These are phyloP conservation scores for Plasmodium malariae DNA, from an alignment of 169 alveolate species.

Conservation along the genomic window DNA sequence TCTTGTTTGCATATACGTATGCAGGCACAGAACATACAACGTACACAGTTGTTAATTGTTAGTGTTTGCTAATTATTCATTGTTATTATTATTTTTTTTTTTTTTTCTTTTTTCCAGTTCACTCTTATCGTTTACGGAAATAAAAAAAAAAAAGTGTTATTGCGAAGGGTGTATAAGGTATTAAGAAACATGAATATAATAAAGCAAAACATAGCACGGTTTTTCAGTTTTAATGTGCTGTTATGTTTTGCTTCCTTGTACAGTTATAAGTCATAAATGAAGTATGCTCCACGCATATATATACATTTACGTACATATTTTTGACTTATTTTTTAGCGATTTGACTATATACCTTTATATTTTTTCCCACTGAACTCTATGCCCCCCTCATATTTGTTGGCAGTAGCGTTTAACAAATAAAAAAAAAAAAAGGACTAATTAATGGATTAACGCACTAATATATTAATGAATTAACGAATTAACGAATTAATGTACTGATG, in stretches of 20 bases:
- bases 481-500: no score
- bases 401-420: constrained; percentile 55
- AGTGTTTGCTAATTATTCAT: background rate
- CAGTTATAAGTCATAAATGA: background rate
- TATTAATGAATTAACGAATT: no score
- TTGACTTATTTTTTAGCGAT: constrained; percentile 62
- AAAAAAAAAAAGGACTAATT: background rate
- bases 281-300: background rate
- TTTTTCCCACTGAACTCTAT: constrained; percentile 60
- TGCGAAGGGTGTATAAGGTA: constrained; percentile 69
- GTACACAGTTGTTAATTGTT: no score
- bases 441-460: no score
- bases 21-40: no score
- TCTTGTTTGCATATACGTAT: no score
- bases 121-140: constrained; percentile 28
- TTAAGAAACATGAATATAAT: background rate
- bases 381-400: constrained; percentile 74
- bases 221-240: background rate
- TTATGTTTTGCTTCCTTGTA: background rate
- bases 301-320: background rate
- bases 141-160: constrained; percentile 8
- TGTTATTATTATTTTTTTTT: background rate
- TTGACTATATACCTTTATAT: constrained; percentile 66
- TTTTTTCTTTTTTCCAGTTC: constrained; percentile 7
- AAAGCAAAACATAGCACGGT: background rate